phyloP scores from a whole-genome alignment of 2,329 filamentous ascomycete genomes.

The Xylariaceae sp. region DNA sequence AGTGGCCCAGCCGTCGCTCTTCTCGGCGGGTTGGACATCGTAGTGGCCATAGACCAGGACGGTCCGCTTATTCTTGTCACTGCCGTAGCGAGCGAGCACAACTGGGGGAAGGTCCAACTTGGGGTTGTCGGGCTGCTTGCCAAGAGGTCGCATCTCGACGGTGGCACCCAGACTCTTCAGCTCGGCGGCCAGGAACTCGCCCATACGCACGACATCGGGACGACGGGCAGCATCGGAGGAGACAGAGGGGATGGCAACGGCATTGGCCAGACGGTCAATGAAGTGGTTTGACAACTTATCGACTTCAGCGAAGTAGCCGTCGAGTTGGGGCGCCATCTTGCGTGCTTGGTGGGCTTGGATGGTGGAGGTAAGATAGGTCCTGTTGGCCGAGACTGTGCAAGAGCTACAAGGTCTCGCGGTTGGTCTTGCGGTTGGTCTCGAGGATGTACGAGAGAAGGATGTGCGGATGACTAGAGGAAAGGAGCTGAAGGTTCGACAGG shows the following conservation, averaged over 20 bases:
- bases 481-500: not conserved
- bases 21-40: constrained; percentile 94
- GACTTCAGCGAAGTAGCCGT: constrained; percentile 92
- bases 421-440: not conserved
- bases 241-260: constrained; percentile 93
- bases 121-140: constrained; percentile 91
- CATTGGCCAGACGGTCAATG: constrained; percentile 87
- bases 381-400: constrained; percentile 29
- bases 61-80: constrained; percentile 89
- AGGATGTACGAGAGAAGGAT: not conserved
- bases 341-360: constrained; percentile 65
- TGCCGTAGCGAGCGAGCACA: constrained; percentile 89
- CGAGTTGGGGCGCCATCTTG: constrained; percentile 89
- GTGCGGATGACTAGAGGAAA: not conserved
- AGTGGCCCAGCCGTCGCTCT: constrained; percentile 93
- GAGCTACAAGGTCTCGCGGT: not conserved
- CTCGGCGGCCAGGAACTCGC: constrained; percentile 84
- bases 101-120: constrained; percentile 91
- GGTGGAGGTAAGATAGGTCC: constrained; percentile 60
- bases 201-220: constrained; percentile 95
- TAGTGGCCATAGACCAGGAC: constrained; percentile 99
- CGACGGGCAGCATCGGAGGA: constrained; percentile 90
- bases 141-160: constrained; percentile 85
- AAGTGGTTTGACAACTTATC: constrained; percentile 80
- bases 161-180: constrained; percentile 83